These are phyloP conservation scores for Suillus subluteus DNA, from an alignment of 768 basidiomycete species.

Conservation along the genomic window DNA sequence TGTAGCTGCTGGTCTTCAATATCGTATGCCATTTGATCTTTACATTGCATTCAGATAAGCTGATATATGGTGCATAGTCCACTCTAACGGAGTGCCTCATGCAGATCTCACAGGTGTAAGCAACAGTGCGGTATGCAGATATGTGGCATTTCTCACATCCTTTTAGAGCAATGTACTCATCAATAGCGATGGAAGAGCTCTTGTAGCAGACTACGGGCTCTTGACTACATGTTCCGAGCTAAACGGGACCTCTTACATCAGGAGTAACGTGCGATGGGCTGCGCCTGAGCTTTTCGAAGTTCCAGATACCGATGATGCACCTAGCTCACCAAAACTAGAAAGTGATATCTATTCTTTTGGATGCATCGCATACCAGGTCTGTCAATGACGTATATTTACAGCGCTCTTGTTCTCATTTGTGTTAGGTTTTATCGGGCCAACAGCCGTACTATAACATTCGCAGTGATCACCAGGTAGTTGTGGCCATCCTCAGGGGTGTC, in stretches of 20 bases:
- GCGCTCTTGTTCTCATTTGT: background rate
- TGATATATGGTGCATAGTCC: background rate
- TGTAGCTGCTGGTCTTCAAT: slow-evolving; percentile 14
- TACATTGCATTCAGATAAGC: background rate
- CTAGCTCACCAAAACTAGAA: background rate
- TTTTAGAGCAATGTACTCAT: slow-evolving; percentile 6
- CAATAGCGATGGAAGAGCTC: background rate
- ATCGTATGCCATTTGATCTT: slow-evolving; percentile 2
- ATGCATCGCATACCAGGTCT: slow-evolving; percentile 31
- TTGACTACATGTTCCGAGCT: slow-evolving; percentile 1
- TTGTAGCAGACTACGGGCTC: slow-evolving; percentile 4
- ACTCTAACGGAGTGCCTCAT: background rate
- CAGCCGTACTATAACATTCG: slow-evolving; percentile 8
- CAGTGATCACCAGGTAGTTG: slow-evolving; percentile 18
- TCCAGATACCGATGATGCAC: slow-evolving; percentile 15
- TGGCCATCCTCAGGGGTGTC: slow-evolving; percentile 7
- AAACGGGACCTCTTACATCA: slow-evolving; percentile 14
- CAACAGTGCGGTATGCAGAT: background rate
- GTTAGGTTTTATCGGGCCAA: slow-evolving; percentile 5
- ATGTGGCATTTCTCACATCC: background rate
- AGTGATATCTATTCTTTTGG: slow-evolving; percentile 19
- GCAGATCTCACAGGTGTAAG: slow-evolving; percentile 9
- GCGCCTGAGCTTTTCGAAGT: slow-evolving; percentile 32
- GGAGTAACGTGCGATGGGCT: slow-evolving; percentile 34
- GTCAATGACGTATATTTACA: background rate